Percentiles rank a stretch among this genome's conserved stretches.
Evolutionary conservation across 2,329 filamentous ascomycete genomes (phyloP).

Genomic region (Verticillium isaacii): DNA sequence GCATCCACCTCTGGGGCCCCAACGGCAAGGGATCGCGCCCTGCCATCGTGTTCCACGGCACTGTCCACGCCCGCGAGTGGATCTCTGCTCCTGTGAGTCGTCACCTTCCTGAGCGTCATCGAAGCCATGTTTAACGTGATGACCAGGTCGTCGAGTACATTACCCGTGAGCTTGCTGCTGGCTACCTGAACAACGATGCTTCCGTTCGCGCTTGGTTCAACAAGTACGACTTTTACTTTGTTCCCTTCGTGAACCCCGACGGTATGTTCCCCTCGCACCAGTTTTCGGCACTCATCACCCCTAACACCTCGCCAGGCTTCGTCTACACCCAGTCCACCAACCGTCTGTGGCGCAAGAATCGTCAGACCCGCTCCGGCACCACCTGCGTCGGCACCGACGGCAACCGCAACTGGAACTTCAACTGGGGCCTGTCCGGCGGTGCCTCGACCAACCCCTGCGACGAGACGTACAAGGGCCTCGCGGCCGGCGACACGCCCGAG

Average conservation of each 20-base stretch:
- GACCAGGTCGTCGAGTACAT: conserved; percentile 38
- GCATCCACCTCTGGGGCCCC: conserved; percentile 42
- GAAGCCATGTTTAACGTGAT: neutral
- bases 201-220: conserved; percentile 36
- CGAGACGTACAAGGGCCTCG: conserved; percentile 32
- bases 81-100: conserved; percentile 37
- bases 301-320: conserved; percentile 30
- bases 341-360: conserved; percentile 51
- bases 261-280: conserved; percentile 20
- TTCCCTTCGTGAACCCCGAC: conserved; percentile 49
- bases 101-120: neutral
- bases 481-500: conserved; percentile 37
- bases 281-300: neutral
- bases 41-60: conserved; percentile 42
- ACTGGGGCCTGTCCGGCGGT: conserved; percentile 37
- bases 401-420: conserved; percentile 46
- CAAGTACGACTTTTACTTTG: conserved; percentile 56
- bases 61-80: conserved; percentile 49
- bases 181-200: conserved; percentile 22
- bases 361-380: conserved; percentile 26
- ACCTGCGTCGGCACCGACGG: conserved; percentile 39
- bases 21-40: conserved; percentile 31
- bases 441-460: conserved; percentile 38
- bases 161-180: conserved; percentile 33
- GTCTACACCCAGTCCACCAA: conserved; percentile 45